phyloP scores from a whole-genome alignment of 306 rosid species.

The Lathyrus aphaca region DNA sequence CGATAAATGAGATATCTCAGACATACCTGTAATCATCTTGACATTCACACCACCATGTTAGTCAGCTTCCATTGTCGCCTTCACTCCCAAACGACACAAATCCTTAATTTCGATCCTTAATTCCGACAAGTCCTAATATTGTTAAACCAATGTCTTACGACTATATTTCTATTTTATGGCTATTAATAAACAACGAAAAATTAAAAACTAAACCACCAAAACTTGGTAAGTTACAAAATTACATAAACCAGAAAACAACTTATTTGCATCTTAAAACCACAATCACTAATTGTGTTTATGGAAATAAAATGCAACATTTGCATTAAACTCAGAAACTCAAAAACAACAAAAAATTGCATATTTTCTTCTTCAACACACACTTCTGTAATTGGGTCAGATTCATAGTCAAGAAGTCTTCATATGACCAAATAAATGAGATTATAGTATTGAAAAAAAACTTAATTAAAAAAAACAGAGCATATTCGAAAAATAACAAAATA shows the following conservation, averaged over 20 bases:
- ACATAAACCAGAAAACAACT: slow-evolving; percentile 26
- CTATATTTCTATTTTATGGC: too few species aligned
- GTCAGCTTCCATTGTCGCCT: too few species aligned
- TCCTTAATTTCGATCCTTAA: too few species aligned
- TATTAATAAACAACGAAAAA: slow-evolving; percentile 64
- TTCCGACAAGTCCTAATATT: too few species aligned
- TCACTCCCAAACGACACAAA: too few species aligned
- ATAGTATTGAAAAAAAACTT: slow-evolving; percentile 1
- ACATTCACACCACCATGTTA: too few species aligned
- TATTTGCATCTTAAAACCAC: too few species aligned
- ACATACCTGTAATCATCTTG: too few species aligned
- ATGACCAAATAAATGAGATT: slow-evolving; percentile 1
- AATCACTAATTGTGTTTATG: neutral
- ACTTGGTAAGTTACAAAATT: slow-evolving; percentile 22
- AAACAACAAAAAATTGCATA: slow-evolving; percentile 27
- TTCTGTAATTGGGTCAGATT: slow-evolving; percentile 25
- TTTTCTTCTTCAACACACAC: slow-evolving; percentile 10
- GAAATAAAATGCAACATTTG: slow-evolving; percentile 44
- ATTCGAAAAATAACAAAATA: neutral
- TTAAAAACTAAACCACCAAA: slow-evolving; percentile 46
- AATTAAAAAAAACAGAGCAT: slow-evolving; percentile 12
- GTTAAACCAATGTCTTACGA: too few species aligned
- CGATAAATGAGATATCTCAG: too few species aligned
- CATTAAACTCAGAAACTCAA: slow-evolving; percentile 22
- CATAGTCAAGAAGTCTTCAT: neutral